Conservation (phyloP, 2,329 filamentous ascomycete species). For the Berkeleyomyces basicola region DNA sequence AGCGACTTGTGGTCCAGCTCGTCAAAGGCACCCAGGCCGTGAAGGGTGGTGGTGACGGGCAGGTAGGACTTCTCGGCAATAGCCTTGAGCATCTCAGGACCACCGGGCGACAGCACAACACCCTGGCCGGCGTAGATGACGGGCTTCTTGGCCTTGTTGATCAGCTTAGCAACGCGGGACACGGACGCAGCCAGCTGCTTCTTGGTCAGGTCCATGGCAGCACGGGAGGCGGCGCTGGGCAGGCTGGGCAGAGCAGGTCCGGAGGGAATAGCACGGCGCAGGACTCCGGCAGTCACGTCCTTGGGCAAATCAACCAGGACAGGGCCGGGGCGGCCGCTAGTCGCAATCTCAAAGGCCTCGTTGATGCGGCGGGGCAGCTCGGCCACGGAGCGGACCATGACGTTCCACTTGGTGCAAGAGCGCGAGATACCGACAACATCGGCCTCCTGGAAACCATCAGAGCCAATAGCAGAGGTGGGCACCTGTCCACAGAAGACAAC, state of each 20-base stretch:
- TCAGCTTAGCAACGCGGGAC: constrained; percentile 57
- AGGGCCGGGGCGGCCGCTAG: constrained; percentile 79
- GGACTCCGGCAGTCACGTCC: constrained; percentile 76
- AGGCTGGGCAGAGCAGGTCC: constrained; percentile 57
- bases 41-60: constrained; percentile 88
- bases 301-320: constrained; percentile 94
- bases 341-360: constrained; percentile 96
- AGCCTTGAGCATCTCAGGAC: constrained; percentile 62
- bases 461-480: constrained; percentile 73
- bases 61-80: constrained; percentile 83
- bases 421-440: constrained; percentile 88
- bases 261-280: constrained; percentile 69
- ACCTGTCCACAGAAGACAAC: constrained; percentile 95
- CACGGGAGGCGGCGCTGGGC: constrained; percentile 72
- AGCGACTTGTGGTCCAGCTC: constrained; percentile 87
- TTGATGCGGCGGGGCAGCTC: constrained; percentile 90
- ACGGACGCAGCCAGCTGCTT: constrained; percentile 61
- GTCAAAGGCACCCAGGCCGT: constrained; percentile 82
- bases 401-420: constrained; percentile 97
- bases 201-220: constrained; percentile 55
- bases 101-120: constrained; percentile 63
- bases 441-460: constrained; percentile 92
- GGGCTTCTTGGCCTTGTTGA: constrained; percentile 85
- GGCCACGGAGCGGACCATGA: constrained; percentile 90
- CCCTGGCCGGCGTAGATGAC: constrained; percentile 92